Conservation (phyloP, 2,329 filamentous ascomycete species). For the Parastagonospora nodorum region DNA sequence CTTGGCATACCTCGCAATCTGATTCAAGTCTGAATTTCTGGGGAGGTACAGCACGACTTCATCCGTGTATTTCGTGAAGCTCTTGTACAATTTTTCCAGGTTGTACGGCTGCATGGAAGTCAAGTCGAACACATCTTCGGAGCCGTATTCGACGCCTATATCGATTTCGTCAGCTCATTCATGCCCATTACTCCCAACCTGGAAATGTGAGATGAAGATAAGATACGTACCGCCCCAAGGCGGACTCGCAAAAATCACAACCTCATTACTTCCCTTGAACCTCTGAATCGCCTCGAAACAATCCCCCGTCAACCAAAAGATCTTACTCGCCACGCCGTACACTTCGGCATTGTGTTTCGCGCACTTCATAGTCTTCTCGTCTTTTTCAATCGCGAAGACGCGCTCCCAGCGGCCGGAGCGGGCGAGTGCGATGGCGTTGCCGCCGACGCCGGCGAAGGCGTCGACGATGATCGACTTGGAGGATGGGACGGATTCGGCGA, state of each 20-base stretch:
- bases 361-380: conserved; percentile 79
- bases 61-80: conserved; percentile 47
- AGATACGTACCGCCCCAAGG: conserved; percentile 70
- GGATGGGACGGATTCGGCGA: conserved; percentile 60
- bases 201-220: no score
- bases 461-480: conserved; percentile 76
- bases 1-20: conserved; percentile 41
- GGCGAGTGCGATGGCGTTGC: conserved; percentile 95
- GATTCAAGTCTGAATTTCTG: conserved; percentile 54
- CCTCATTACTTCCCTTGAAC: conserved; percentile 56
- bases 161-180: conserved; percentile 13
- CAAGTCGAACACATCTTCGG: conserved; percentile 78
- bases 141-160: conserved; percentile 65
- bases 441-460: conserved; percentile 87
- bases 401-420: conserved; percentile 76
- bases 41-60: conserved; percentile 80
- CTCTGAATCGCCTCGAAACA: conserved; percentile 74
- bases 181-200: no score
- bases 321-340: conserved; percentile 77
- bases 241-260: conserved; percentile 72
- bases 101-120: conserved; percentile 87
- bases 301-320: conserved; percentile 87
- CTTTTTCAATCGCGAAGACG: conserved; percentile 87
- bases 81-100: conserved; percentile 50
- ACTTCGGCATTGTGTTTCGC: conserved; percentile 89